Percentiles rank a stretch among this genome's conserved stretches.
Conservation (phyloP, 148 eudicot genomes). For the Pouteria glomerata region DNA sequence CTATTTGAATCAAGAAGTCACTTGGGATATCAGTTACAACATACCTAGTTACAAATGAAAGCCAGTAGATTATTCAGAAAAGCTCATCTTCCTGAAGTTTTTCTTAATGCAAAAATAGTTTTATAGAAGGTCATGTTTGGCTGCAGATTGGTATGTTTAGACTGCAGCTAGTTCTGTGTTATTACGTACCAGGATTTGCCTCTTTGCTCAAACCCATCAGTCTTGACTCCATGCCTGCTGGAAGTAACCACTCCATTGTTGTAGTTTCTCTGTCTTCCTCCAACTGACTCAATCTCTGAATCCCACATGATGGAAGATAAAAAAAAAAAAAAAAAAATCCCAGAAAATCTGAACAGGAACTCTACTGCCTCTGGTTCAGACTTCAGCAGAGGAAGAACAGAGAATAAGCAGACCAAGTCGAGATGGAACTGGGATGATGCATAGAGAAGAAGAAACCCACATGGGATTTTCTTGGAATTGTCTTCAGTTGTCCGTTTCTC, state of each 20-base stretch:
- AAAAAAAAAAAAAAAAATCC: too few species aligned
- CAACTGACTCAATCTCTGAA: conserved; percentile 65
- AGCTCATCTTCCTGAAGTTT: neutral
- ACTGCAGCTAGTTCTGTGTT: neutral
- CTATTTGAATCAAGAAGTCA: conserved; percentile 76
- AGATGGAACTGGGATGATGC: conserved; percentile 1
- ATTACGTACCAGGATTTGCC: conserved; percentile 81
- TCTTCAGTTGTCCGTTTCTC: conserved; percentile 34
- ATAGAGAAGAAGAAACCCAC: conserved; percentile 29
- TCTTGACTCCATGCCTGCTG: conserved; percentile 61
- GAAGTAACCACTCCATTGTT: conserved; percentile 55
- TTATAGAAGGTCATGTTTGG: neutral
- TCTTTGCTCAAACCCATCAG: conserved; percentile 89
- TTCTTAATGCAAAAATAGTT: neutral
- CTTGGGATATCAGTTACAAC: conserved; percentile 93
- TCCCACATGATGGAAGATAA: conserved; percentile 62
- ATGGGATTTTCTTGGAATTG: conserved; percentile 57
- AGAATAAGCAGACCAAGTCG: neutral
- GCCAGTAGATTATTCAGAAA: conserved; percentile 4
- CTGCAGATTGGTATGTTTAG: neutral
- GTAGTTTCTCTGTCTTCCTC: conserved; percentile 66
- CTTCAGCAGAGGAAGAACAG: conserved; percentile 1
- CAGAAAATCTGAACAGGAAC: conserved; percentile 7
- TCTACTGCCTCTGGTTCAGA: neutral
- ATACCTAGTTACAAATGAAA: conserved; percentile 39